Evolutionary conservation across 805 yeast species (phyloP), one percentile per base, ranked within the genome.

Genomic region (Trichomonascus vanleenenianus): DNA sequence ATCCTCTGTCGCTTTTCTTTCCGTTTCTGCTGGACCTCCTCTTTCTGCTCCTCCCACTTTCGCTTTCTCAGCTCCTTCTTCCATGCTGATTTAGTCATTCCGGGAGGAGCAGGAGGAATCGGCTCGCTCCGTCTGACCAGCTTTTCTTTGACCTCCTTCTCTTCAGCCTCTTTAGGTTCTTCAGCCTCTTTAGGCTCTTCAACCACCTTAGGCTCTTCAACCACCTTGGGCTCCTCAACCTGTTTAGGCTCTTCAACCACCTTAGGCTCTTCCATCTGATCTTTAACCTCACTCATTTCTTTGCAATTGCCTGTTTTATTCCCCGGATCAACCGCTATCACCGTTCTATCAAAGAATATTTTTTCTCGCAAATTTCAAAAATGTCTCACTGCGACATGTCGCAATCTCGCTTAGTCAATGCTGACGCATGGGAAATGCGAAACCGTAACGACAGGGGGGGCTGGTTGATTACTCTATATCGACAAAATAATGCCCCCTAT

Each of bases 61-160:
- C 73, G 68, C 49, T 63, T 71, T 54, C 74, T 79, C 56, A 81
- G 76, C 48, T 74, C 71, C 55, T 80, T 80, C 63, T 91, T 91
- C 84, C 87, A 91, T 47, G 84, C 89, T 12, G 76, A 74, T 58
- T 84, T 86, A 27, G 94, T 80, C 85, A 91, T 82, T 3, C 96
- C 96, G 47, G 79, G 88, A 2, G 96, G 96, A 7, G 47, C 50
- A n/a, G 56, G 52, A 25, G 56, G 54, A n/a, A 38, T 40, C 2
- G 50, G 50, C 25, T 38, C 46, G 15, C 33, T 33, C 30, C 44
- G 30, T 20, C 30, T 45, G 15, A 25, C 11, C 18, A 12, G n/a
- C 34, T 39, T 37, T 34, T 25, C 19, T 3, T 35, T 45, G 15
- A 25, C 11, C 18, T 19, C 15, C 34, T 39, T 37, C 39, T 25